A percentile compares a stretch with the other conserved stretches of the same genome.
These are phyloP conservation scores for Candida vartiovaarae DNA, from an alignment of 805 yeast species.

Conservation along the genomic window DNA sequence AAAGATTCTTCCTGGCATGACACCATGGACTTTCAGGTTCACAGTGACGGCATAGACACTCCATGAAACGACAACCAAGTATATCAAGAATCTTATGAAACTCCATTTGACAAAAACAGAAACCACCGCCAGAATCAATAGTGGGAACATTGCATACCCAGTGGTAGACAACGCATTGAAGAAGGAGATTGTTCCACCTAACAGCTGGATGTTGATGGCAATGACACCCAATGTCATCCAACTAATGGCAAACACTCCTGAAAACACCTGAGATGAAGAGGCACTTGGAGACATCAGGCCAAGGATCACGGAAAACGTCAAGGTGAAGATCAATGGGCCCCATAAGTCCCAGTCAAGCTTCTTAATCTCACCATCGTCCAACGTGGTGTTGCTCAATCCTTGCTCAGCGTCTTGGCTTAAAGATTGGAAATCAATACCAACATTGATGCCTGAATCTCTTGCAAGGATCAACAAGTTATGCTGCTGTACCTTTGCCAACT, in stretches of 20 bases:
- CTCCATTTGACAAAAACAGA: conserved; percentile 42
- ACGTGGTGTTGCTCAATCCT: conserved; percentile 18
- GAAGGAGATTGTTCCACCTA: conserved; percentile 55
- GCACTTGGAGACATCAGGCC: conserved; percentile 22
- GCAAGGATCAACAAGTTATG: conserved; percentile 23
- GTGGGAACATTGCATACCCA: conserved; percentile 65
- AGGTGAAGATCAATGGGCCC: conserved; percentile 63
- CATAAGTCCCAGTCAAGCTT: conserved; percentile 57
- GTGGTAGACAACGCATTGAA: conserved; percentile 63
- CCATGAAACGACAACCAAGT: conserved; percentile 47
- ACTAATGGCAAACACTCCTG: conserved; percentile 54
- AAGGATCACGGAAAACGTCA: conserved; percentile 46
- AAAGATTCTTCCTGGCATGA: conserved; percentile 51
- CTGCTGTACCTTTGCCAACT: conserved; percentile 25
- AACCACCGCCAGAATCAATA: conserved; percentile 45
- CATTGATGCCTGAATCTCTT: conserved; percentile 24
- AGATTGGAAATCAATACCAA: conserved; percentile 24
- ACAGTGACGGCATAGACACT: conserved; percentile 56
- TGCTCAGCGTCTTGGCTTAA: conserved; percentile 23
- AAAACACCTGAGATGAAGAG: conserved; percentile 46
- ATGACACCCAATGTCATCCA: conserved; percentile 58
- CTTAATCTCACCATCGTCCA: conserved; percentile 19
- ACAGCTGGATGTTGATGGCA: conserved; percentile 57
- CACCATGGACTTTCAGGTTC: conserved; percentile 57
- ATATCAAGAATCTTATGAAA: conserved; percentile 41